Base-by-base conservation (phyloP, 169 alveolate genomes). In the Cryptosporidium andersoni region DNA sequence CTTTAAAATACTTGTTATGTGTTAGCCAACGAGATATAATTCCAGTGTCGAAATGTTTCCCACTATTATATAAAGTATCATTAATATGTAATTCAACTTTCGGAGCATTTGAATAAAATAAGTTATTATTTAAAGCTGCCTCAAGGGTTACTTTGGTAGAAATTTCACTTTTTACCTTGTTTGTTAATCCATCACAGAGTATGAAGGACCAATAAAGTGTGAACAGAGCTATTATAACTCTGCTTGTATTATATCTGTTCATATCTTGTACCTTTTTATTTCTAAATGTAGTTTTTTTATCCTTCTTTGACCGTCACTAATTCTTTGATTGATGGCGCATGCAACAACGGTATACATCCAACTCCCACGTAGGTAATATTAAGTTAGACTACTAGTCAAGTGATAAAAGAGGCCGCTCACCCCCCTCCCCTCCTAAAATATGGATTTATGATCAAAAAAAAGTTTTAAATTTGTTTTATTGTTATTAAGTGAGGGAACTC, bases 11-110 rank as follows among this genome's bases (percentile, higher is more conserved):
- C 49, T 74, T 74, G 14, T 68, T 74, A 5, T 74, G 55, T 4
- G 74, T 74, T 9, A 74, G 64, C 85, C 67, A 74, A 16, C 62
- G 55, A 25, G 85, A 74, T 48, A 74, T 58, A 11, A 58, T 58
- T 11, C 66, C 60, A 12, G 43, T 51, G 25, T 74, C 85, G 5
- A 63, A 48, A 55, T 36, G 60, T 25, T 74, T 74, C 48, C 12
- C 36, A 40, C 58, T 64, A 48, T 52, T 51, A 1, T 5, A 12
- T 48, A 52, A 53, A 53, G 66, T 51, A 42, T 39, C 40, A 56
- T 51, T 60, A 14, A 74, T 12, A 47, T 62, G 34, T 48, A 74
- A 47, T 52, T 74, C 85, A 12, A 74, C 67, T 45, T 74, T 74
- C n/a, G 55, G 85, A 2, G 85, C 40, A 60, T 53, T 74, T 16